A percentile compares a stretch with the other conserved stretches of the same genome.
phyloP scores from a whole-genome alignment of 305 asterid species.

The Rubia balearica region DNA sequence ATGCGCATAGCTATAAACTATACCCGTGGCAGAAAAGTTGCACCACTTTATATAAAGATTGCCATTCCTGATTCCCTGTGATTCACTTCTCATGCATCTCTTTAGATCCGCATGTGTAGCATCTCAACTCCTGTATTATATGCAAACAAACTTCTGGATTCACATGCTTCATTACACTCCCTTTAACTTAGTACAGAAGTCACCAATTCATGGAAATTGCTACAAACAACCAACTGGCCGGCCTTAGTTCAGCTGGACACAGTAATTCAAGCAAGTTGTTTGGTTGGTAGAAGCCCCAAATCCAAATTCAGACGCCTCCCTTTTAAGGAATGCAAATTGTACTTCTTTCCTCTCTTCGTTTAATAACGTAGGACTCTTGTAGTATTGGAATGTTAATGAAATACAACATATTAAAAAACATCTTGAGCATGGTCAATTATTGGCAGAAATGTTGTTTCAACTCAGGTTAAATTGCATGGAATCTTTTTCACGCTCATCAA shows the following conservation, averaged over 20 bases:
- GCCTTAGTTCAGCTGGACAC: too few species aligned
- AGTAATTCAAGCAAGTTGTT: too few species aligned
- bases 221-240: too few species aligned
- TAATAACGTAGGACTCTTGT: too few species aligned
- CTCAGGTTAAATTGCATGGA: too few species aligned
- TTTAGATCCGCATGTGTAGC: conserved; percentile 8
- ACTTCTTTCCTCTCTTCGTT: too few species aligned
- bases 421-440: conserved; percentile 14
- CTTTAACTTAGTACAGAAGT: conserved; percentile 13
- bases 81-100: conserved; percentile 14
- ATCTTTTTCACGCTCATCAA: too few species aligned
- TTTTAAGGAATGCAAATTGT: too few species aligned
- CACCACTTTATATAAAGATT: conserved; percentile 16
- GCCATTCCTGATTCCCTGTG: conserved; percentile 8
- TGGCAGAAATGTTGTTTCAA: conserved; percentile 5
- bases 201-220: not conserved
- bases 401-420: not conserved
- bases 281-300: too few species aligned
- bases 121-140: conserved; percentile 5
- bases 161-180: conserved; percentile 4
- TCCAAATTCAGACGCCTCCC: too few species aligned
- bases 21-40: conserved; percentile 17
- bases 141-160: not conserved
- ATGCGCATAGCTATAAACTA: conserved; percentile 3
- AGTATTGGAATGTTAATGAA: too few species aligned